Conservation (phyloP, 1,139 yeast genomes). For the Lodderomyces elongisporus region DNA sequence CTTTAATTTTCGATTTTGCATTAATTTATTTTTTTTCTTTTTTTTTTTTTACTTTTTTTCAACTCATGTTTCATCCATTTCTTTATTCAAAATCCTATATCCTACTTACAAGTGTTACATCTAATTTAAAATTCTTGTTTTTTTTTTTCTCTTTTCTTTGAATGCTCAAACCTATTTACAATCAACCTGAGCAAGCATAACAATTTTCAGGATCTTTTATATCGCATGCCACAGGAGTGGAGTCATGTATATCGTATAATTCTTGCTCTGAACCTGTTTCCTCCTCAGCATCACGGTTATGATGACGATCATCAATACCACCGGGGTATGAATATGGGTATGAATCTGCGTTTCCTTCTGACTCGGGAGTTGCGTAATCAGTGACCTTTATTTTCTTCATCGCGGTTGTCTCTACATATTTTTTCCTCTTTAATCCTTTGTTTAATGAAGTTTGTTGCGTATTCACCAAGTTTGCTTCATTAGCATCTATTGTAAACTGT, state of each 20-base stretch:
- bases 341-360: slow-evolving; percentile 5
- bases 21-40: neutral
- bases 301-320: too few relatives aligned
- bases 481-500: slow-evolving; percentile 74
- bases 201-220: slow-evolving; percentile 32
- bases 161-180: too few relatives aligned
- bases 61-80: neutral
- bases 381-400: slow-evolving; percentile 6
- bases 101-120: too few relatives aligned
- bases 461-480: slow-evolving; percentile 20
- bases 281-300: slow-evolving; percentile 12
- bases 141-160: neutral
- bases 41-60: neutral
- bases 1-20: too few relatives aligned
- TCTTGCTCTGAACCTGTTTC: neutral
- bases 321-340: neutral
- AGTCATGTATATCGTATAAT: slow-evolving; percentile 25
- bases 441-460: slow-evolving; percentile 5
- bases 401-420: slow-evolving; percentile 14
- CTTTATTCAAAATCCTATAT: too few relatives aligned
- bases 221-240: slow-evolving; percentile 37
- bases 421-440: slow-evolving; percentile 17
- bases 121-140: neutral
- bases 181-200: slow-evolving; percentile 46
- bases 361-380: slow-evolving; percentile 13